Evolutionary conservation across 441 rosid genomes (phyloP), one percentile per base, ranked within the genome.

Genomic region (Gossypium schwendimanii): DNA sequence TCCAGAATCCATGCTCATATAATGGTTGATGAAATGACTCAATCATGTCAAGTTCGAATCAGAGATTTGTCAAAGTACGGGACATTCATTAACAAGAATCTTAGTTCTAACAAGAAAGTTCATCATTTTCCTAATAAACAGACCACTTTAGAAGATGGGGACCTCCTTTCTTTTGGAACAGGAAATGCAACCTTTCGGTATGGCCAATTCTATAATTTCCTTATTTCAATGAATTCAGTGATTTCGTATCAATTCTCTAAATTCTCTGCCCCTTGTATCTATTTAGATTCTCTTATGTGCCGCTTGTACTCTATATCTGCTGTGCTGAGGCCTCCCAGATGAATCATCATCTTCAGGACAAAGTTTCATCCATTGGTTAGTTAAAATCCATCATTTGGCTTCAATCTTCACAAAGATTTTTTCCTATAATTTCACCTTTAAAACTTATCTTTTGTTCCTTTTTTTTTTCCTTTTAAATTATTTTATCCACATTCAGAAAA

Each of bases 61-160:
- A 87, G 83, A 83, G 98, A 92, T 83, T 87, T 86, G 71, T 94
- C 99, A 1, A 94, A 92, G 72, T 94, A 90, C 77, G 98, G 98
- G 64, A 94, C 98, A 5, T 86, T 87, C 79, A 58, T 94, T 73
- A 86, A 78, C 76, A 88, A 75, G 66, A 73, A 74, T 75, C 78
- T 59, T 59, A 90, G 71, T 17, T 62, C 78, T 9, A 88, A 76
- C 63, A 81, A 81, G 39, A 94, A 91, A 79, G 84, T 89, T 55
- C 91, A 90, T 28, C 89, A 91, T 69, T 82, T 87, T 47, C 87
- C 89, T 44, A 77, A 81, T 75, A 88, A 87, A 77, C 88, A 92
- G 84, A 77, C 77, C 18, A 57, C 76, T 74, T 84, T 94, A 70
- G 79, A 80, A 60, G 91, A 92, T 80, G 93, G 97, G 44, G 92